These are phyloP conservation scores for Lactifluus pinguis DNA, from an alignment of 768 basidiomycete genomes.

Conservation along the genomic window DNA sequence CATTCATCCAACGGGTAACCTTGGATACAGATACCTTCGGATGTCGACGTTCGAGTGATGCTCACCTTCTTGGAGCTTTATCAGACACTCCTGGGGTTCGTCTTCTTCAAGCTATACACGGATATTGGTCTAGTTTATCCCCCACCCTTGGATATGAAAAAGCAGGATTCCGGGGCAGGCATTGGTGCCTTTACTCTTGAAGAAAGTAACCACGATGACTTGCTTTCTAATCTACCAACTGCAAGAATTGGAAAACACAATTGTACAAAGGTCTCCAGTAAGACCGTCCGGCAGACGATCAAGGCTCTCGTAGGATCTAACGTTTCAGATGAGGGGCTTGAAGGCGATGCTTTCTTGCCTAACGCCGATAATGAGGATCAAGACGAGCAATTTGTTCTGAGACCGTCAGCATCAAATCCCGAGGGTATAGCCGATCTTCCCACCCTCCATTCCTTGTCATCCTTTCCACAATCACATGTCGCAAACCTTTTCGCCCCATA, in stretches of 20 bases:
- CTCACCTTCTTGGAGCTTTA: slow-evolving; percentile 96
- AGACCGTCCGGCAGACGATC: slow-evolving; percentile 55
- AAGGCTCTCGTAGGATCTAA: slow-evolving; percentile 36
- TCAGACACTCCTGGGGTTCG: slow-evolving; percentile 91
- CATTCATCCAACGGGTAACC: slow-evolving; percentile 3
- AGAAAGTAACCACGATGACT: slow-evolving; percentile 30
- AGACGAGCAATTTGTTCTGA: slow-evolving; percentile 61
- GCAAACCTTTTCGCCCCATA: slow-evolving; percentile 74
- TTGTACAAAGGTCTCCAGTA: slow-evolving; percentile 43
- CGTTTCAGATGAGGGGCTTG: slow-evolving; percentile 25
- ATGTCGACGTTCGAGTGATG: slow-evolving; percentile 97
- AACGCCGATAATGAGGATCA: slow-evolving; percentile 25
- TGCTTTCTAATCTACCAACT: slow-evolving; percentile 18
- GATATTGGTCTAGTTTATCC: slow-evolving; percentile 89
- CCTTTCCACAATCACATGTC: slow-evolving; percentile 46
- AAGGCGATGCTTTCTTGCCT: slow-evolving; percentile 25
- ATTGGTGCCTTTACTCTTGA: slow-evolving; percentile 81
- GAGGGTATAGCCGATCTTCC: slow-evolving; percentile 43
- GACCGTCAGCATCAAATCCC: slow-evolving; percentile 43
- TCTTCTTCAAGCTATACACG: slow-evolving; percentile 97
- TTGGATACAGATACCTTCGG: slow-evolving; percentile 65
- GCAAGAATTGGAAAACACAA: slow-evolving; percentile 27
- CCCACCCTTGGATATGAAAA: slow-evolving; percentile 75
- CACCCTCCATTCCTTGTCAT: slow-evolving; percentile 58
- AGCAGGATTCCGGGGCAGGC: slow-evolving; percentile 80